phyloP scores from a whole-genome alignment of 441 rosid genomes.

The Eruca vesicaria region DNA sequence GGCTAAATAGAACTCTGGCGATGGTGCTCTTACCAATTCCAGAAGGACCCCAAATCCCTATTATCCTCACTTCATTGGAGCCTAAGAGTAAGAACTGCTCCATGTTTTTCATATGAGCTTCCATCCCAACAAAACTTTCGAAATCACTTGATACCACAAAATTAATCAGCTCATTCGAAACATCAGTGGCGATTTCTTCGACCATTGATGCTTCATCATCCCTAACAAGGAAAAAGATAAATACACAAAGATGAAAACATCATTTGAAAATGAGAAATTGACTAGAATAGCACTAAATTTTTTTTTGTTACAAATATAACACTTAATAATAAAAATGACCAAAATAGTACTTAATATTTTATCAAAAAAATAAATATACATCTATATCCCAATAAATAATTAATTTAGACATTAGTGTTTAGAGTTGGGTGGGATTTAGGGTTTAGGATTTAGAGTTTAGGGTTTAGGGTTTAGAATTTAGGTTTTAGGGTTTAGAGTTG shows the following conservation, averaged over 20 bases:
- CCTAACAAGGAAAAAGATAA: background rate
- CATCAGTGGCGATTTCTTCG: background rate
- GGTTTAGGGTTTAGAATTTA: too few relatives aligned
- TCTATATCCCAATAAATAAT: too few relatives aligned
- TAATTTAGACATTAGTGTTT: too few relatives aligned
- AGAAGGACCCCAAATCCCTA: slow-evolving; percentile 19
- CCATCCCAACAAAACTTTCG: slow-evolving; percentile 13
- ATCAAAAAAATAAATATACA: too few relatives aligned
- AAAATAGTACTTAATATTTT: too few relatives aligned
- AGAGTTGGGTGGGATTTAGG: too few relatives aligned
- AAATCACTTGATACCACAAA: background rate
- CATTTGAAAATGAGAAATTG: too few relatives aligned
- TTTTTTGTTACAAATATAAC: too few relatives aligned
- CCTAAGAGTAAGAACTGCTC: background rate
- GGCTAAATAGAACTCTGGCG: background rate
- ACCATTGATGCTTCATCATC: background rate
- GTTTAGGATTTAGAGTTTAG: too few relatives aligned
- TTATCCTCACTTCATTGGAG: slow-evolving; percentile 8
- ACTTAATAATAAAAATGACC: too few relatives aligned
- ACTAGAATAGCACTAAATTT: too few relatives aligned
- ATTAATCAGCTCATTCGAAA: background rate
- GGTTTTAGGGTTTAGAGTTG: too few relatives aligned
- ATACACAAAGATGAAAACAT: background rate
- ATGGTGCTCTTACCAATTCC: slow-evolving; percentile 24
- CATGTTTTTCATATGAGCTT: background rate